A percentile compares a stretch with the other conserved stretches of the same genome.
These are phyloP conservation scores for Colletotrichum plurivorum DNA, from an alignment of 2,329 filamentous ascomycete species.

Conservation along the genomic window DNA sequence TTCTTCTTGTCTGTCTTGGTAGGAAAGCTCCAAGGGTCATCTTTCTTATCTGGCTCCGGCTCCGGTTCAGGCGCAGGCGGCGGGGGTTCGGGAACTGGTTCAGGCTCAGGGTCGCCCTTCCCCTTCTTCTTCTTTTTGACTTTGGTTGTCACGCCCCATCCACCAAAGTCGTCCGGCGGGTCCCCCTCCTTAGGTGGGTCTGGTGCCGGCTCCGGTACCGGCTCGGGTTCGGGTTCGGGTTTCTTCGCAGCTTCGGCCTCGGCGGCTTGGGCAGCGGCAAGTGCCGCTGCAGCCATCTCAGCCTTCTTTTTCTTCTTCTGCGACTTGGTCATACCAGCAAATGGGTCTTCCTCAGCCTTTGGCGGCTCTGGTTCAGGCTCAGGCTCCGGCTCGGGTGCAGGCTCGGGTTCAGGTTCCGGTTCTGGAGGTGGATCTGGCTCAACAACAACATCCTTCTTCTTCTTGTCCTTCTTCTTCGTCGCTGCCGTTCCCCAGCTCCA, in stretches of 20 bases:
- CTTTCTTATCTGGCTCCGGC: slow-evolving; percentile 39
- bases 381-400: slow-evolving; percentile 38
- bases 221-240: slow-evolving; percentile 20
- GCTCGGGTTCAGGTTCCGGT: slow-evolving; percentile 43
- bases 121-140: slow-evolving; percentile 50
- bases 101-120: slow-evolving; percentile 30
- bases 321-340: slow-evolving; percentile 45
- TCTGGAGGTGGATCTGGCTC: slow-evolving; percentile 43
- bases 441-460: slow-evolving; percentile 46
- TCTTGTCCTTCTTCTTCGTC: slow-evolving; percentile 61
- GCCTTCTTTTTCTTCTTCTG: slow-evolving; percentile 51
- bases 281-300: slow-evolving; percentile 34
- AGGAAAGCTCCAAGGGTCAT: slow-evolving; percentile 43
- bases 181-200: slow-evolving; percentile 42
- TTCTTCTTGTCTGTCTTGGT: slow-evolving; percentile 57
- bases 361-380: slow-evolving; percentile 48
- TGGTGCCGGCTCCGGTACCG: slow-evolving; percentile 33
- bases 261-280: slow-evolving; percentile 14
- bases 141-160: slow-evolving; percentile 46
- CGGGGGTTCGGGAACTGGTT: slow-evolving; percentile 28
- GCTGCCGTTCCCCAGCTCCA: slow-evolving; percentile 54
- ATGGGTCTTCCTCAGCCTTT: slow-evolving; percentile 51
- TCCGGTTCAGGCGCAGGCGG: slow-evolving; percentile 41
- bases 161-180: slow-evolving; percentile 31
- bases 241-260: slow-evolving; percentile 29